These are phyloP conservation scores for Astrephomene gubernaculifera DNA, from an alignment of 139 green algal genomes.

Conservation along the genomic window DNA sequence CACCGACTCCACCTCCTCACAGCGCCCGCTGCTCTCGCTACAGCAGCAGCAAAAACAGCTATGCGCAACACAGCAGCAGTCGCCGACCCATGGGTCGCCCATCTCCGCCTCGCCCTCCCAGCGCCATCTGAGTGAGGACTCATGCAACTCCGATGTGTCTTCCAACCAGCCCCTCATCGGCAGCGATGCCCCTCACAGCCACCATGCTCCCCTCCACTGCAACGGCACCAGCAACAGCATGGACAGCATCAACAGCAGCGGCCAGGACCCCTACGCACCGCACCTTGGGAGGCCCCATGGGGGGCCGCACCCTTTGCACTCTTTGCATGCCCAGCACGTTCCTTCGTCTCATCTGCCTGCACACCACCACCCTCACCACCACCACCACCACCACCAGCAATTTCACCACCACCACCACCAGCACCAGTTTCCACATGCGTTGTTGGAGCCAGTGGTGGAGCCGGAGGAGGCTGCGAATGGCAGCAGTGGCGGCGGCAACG, in stretches of 20 bases:
- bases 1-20: not conserved
- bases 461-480: not conserved
- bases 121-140: too few relatives aligned
- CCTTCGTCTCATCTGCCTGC: conserved; percentile 6
- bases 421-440: not conserved
- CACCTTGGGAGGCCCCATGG: too few relatives aligned
- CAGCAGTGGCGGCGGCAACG: not conserved
- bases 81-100: too few relatives aligned
- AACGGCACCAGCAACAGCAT: conserved; percentile 4
- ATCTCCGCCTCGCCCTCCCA: too few relatives aligned
- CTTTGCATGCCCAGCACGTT: too few relatives aligned
- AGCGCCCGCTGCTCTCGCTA: conserved; percentile 5
- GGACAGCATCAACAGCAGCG: too few relatives aligned
- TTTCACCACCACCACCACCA: not conserved
- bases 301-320: too few relatives aligned
- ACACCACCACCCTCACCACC: not conserved
- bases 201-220: not conserved
- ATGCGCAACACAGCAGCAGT: too few relatives aligned
- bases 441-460: conserved; percentile 21
- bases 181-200: not conserved
- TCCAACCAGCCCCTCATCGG: too few relatives aligned
- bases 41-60: not conserved
- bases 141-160: too few relatives aligned
- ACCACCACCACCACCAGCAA: not conserved
- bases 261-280: too few relatives aligned